Percentiles rank a stretch among this genome's conserved stretches.
phyloP scores from a whole-genome alignment of 371 early-diverging fungal species.

The Cokeromyces recurvatus region DNA sequence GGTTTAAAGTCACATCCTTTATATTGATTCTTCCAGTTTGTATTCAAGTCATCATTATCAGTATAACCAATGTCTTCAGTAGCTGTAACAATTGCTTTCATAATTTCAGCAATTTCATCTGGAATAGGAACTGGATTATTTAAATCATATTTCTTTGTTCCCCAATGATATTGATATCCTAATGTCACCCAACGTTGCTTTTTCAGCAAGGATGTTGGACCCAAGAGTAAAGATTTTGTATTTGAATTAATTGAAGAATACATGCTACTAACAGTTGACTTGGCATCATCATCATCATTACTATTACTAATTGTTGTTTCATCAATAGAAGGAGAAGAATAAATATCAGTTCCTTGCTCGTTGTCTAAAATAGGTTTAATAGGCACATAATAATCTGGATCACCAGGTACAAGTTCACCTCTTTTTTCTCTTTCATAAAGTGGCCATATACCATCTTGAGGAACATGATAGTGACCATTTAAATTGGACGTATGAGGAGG shows the following conservation, averaged over 20 bases:
- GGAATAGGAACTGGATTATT: slow-evolving; percentile 57
- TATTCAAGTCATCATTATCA: not conserved
- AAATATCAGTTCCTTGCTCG: slow-evolving; percentile 4
- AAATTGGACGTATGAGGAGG: slow-evolving; percentile 81
- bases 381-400: slow-evolving; percentile 9
- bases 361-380: not conserved
- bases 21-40: slow-evolving; percentile 37
- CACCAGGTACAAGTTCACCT: slow-evolving; percentile 16
- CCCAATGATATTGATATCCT: slow-evolving; percentile 93
- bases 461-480: slow-evolving; percentile 74
- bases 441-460: slow-evolving; percentile 68
- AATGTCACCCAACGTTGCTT: slow-evolving; percentile 86
- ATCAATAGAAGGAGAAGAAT: slow-evolving; percentile 15
- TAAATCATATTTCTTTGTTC: slow-evolving; percentile 69
- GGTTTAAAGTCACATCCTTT: slow-evolving; percentile 50
- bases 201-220: slow-evolving; percentile 46
- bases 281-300: slow-evolving; percentile 4
- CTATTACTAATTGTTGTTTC: too few species aligned
- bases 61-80: slow-evolving; percentile 41
- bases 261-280: not conserved
- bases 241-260: slow-evolving; percentile 28
- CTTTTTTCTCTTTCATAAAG: slow-evolving; percentile 37
- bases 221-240: slow-evolving; percentile 23
- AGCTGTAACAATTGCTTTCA: slow-evolving; percentile 47
- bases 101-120: slow-evolving; percentile 35